Percentiles rank a stretch among this genome's conserved stretches.
Conservation (phyloP, 805 yeast species). For the Kockiozyma suomiensis region DNA sequence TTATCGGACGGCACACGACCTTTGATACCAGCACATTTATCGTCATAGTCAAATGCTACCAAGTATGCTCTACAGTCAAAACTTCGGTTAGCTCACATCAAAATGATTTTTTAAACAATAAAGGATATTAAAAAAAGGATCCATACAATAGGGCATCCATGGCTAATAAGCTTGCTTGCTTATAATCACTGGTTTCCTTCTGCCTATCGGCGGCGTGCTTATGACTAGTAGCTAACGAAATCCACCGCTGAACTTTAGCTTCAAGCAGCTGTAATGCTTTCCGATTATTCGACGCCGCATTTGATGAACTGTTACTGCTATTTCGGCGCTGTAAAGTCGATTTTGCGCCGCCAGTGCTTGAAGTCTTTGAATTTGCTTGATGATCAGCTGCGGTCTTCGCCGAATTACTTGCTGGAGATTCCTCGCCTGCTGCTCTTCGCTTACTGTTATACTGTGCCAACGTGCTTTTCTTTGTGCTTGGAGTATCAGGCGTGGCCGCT, state of each 20-base stretch:
- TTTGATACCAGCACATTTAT: slow-evolving; percentile 21
- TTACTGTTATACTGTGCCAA: slow-evolving; percentile 23
- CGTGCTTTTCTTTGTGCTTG: slow-evolving; percentile 21
- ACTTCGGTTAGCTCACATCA: not conserved
- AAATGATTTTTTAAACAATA: not conserved
- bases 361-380: no score
- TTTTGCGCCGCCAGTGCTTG: no score
- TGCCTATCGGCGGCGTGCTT: slow-evolving; percentile 48
- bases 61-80: slow-evolving; percentile 31
- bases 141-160: slow-evolving; percentile 46
- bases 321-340: slow-evolving; percentile 23
- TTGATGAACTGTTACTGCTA: slow-evolving; percentile 9
- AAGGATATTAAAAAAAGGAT: not conserved
- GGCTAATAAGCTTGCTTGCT: slow-evolving; percentile 43
- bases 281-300: slow-evolving; percentile 38
- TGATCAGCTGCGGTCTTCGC: not conserved
- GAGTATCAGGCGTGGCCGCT: slow-evolving; percentile 20
- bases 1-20: slow-evolving; percentile 29
- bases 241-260: slow-evolving; percentile 41
- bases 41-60: slow-evolving; percentile 37
- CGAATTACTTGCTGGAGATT: not conserved
- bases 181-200: slow-evolving; percentile 36
- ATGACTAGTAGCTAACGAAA: slow-evolving; percentile 43
- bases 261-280: slow-evolving; percentile 24
- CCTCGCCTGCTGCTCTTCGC: slow-evolving; percentile 2